Evolutionary conservation across 148 eudicot genomes (phyloP), one percentile per base, ranked within the genome.

Genomic region (Tetragonia tetragonoides): DNA sequence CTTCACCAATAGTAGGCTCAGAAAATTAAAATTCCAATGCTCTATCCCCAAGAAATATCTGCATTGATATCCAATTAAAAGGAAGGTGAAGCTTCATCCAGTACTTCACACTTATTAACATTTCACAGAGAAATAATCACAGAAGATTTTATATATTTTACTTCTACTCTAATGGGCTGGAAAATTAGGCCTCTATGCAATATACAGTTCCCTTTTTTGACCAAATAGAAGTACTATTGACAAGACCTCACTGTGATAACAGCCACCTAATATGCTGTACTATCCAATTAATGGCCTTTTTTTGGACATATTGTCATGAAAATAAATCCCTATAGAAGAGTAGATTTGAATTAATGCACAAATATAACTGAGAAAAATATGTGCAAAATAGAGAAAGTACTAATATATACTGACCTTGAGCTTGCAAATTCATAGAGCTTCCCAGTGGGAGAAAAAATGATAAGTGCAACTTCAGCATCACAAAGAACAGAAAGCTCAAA

Each of bases 361-460:
- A 28, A 28, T 28, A 28, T 28, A 28, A 28, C 34, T 28, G 34
- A 28, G 34, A 28, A 28, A n/a, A n/a, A n/a, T 44, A 8, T 44
- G 8, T 44, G 47, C 47, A 39, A 62, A 56, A 15, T 15, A 16
- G 10, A 41, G 28, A 17, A 3, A 23, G 34, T 39, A 53, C 10
- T 8, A 5, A 54, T 53, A 53, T 2, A 10, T 10, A 73, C 60
- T n/a, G 47, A 91, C 95, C 92, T 91, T 65, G 92, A 85, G 82
- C 87, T 91, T 28, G 95, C 88, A 80, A 89, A 91, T 74, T 91
- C 92, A 71, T 83, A 87, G 65, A 89, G 92, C 67, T 79, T 89
- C 6, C 90, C 90, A 66, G 79, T 78, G 16, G 92, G 78, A 66
- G 95, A 89, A 80, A 91, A 91, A 77, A 91, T 78, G 18, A 89